Evolutionary conservation across 176 grass and related monocot species (phyloP).

Genomic region (Alloteropsis semialata): DNA sequence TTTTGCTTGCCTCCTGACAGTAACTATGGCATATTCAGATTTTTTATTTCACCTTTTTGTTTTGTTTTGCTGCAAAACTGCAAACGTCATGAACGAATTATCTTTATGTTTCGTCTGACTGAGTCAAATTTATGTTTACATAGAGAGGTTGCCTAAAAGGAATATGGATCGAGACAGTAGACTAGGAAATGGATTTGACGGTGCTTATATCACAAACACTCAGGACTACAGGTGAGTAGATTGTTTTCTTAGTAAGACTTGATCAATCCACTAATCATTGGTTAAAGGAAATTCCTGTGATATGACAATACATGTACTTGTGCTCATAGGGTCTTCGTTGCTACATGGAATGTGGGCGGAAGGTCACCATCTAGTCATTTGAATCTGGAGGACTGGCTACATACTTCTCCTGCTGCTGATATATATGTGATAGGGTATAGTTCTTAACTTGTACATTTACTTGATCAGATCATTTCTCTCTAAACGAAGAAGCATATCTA

Average conservation of each 20-base stretch:
- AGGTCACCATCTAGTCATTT: conserved; percentile 82
- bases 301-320: conserved; percentile 24
- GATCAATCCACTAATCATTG: neutral
- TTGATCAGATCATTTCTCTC: neutral
- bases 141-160: conserved; percentile 67
- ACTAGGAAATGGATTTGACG: conserved; percentile 49
- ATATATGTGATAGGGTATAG: conserved; percentile 91
- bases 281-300: neutral
- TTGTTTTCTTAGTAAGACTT: neutral
- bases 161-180: conserved; percentile 44
- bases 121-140: conserved; percentile 15
- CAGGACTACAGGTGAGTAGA: conserved; percentile 85
- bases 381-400: conserved; percentile 86
- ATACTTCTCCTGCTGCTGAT: conserved; percentile 94
- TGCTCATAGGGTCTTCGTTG: conserved; percentile 62
- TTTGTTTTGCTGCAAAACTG: conserved; percentile 10
- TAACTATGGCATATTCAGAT: conserved; percentile 28
- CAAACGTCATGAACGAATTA: conserved; percentile 4
- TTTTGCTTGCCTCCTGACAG: conserved; percentile 22
- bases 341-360: conserved; percentile 97
- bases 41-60: neutral
- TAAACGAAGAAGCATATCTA: neutral
- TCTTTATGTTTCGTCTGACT: neutral
- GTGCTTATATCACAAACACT: conserved; percentile 69
- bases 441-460: neutral